Evolutionary conservation across 345 rosid genomes (phyloP), one percentile per base, ranked within the genome.

Genomic region (Anacardium occidentale): DNA sequence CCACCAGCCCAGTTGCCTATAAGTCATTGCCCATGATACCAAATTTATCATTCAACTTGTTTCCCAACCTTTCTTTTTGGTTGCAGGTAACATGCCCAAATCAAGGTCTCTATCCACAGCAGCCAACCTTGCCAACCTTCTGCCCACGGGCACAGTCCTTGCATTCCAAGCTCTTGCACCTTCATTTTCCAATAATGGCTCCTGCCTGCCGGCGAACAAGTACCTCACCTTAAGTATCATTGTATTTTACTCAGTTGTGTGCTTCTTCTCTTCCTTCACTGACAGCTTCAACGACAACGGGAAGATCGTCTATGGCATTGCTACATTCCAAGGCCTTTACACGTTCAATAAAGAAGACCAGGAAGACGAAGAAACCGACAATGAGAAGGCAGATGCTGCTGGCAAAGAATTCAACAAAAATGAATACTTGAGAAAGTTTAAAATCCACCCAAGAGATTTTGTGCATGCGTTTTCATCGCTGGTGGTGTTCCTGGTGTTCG

Each of bases 61-160:
- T n/a, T 37, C 37, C 63, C 8, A 66, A 26, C 8, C 29, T 26
- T 13, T n/a, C 32, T 54, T 22, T 59, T 40, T 40, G 44, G 61
- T 71, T 58, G 59, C 37, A 50, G 10, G 2, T 10, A 10, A 4
- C 8, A 15, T n/a, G 7, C 2, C 32, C 62, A 59, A 75, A 74
- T 24, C 47, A 20, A 55, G 65, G 44, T 52, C 65, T 37, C 51
- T 76, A 50, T 61, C 80, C 8, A n/a, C 80, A 18, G 83, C 88
- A 20, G 81, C 86, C 2, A 85, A 88, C 78, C 74, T 88, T 1
- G 89, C 88, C 51, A 83, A 81, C 78, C 79, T 88, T 26, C 72
- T 85, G 2, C 92, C 91, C 9, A 86, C 89, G 7, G 86, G 89
- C 60, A 85, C 89, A 0, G 87, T 82, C 34, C 87, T 86, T 26